Percentiles rank a stretch among this genome's conserved stretches.
phyloP scores from a whole-genome alignment of 345 rosid genomes.

The Kandelia obovata region DNA sequence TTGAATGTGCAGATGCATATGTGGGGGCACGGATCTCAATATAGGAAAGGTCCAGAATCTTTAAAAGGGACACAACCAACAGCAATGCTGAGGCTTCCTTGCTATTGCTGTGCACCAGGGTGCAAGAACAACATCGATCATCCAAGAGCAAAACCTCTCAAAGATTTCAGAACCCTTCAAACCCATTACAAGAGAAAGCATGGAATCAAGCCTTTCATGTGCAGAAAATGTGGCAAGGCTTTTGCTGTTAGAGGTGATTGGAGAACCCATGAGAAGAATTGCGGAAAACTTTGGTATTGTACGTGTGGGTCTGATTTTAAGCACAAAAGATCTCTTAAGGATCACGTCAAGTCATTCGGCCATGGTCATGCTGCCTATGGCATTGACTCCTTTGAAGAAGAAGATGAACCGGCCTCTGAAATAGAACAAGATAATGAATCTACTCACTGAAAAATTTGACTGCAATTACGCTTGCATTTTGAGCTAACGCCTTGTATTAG shows the following conservation, averaged over 20 bases:
- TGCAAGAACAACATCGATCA: slow-evolving; percentile 95
- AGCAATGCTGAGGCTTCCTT: slow-evolving; percentile 88
- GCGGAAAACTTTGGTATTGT: slow-evolving; percentile 97
- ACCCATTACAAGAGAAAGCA: slow-evolving; percentile 97
- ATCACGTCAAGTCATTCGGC: slow-evolving; percentile 87
- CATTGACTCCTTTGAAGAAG: slow-evolving; percentile 58
- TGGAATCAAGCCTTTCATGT: slow-evolving; percentile 87
- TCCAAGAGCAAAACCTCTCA: slow-evolving; percentile 82
- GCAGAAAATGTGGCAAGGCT: slow-evolving; percentile 88
- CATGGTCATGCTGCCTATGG: slow-evolving; percentile 72
- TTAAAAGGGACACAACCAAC: slow-evolving; percentile 93
- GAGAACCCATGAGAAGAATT: slow-evolving; percentile 99
- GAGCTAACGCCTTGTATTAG: slow-evolving; percentile 13
- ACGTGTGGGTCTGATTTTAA: slow-evolving; percentile 93
- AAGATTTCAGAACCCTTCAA: slow-evolving; percentile 96
- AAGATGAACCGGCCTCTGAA: slow-evolving; percentile 73
- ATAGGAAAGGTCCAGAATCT: slow-evolving; percentile 93
- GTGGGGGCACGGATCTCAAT: slow-evolving; percentile 99
- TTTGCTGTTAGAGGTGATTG: slow-evolving; percentile 97
- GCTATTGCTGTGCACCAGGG: slow-evolving; percentile 93
- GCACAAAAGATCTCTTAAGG: slow-evolving; percentile 93
- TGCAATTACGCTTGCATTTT: neutral
- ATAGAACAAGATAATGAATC: slow-evolving; percentile 57
- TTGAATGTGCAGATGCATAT: slow-evolving; percentile 73
- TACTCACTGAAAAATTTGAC: slow-evolving; percentile 22